Conservation (phyloP, 345 rosid genomes). For the Citrus medica region DNA sequence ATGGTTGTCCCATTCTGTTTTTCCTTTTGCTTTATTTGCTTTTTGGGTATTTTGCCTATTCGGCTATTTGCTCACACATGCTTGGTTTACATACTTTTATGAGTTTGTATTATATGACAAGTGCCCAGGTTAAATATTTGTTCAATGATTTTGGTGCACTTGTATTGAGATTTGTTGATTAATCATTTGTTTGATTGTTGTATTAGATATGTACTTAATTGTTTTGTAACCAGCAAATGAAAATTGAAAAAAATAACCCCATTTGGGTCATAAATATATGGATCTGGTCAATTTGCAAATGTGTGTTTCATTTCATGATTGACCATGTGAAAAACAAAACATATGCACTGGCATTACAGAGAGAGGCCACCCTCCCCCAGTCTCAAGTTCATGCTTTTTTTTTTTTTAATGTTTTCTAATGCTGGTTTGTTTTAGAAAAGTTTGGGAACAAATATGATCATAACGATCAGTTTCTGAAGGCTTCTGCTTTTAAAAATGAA, state of each 20-base stretch:
- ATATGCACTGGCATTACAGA: not conserved
- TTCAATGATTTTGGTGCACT: not conserved
- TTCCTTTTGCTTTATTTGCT: not conserved
- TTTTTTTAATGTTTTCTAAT: not conserved
- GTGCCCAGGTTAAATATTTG: not conserved
- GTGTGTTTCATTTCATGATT: not conserved
- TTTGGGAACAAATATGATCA: not conserved
- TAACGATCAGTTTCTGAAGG: not conserved
- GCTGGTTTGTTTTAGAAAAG: not conserved
- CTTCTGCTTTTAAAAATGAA: not conserved
- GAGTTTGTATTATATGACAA: not conserved
- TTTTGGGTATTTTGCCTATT: not conserved
- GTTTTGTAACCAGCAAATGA: not conserved
- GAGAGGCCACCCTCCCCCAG: not conserved
- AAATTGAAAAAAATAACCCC: not conserved
- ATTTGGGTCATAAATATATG: not conserved
- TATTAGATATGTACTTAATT: not conserved
- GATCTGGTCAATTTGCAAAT: not conserved
- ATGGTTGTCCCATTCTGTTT: slow-evolving; percentile 42
- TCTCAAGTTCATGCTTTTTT: not conserved
- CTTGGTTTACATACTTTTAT: not conserved
- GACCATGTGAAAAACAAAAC: slow-evolving; percentile 2
- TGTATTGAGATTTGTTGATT: not conserved
- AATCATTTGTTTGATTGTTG: not conserved
- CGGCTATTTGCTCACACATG: not conserved